Evolutionary conservation across 2,329 filamentous ascomycete species (phyloP), one percentile per base, ranked within the genome.

Genomic region (Aspergillus tamarii): DNA sequence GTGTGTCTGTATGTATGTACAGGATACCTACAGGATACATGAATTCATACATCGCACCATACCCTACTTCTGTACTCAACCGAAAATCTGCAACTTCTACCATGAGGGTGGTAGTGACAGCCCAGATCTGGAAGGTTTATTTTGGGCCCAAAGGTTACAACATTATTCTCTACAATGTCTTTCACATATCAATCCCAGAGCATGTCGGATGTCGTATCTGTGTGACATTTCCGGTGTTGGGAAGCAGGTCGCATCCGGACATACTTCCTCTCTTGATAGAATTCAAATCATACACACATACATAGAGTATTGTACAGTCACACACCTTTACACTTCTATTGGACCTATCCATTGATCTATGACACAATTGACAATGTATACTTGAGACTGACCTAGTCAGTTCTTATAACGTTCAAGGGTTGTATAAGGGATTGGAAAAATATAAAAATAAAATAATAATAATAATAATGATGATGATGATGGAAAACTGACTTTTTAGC

Each of bases 221-320:
- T 59, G 60, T 59, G 60, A 61, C 62, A 23, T 46, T 58, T 54
- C 46, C n/a, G 19, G 61, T 41, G 36, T 62, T 34, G 46, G 48
- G 56, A 14, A 28, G 30, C 28, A 36, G 26, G 11, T 28, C 23
- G 19, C n/a, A 19, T 53, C 28, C 41, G n/a, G 23, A 28, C 19
- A 61, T 56, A 43, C 16, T 28, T 26, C 43, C 34, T 39, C 59
- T 30, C 39, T 21, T 32, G 26, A 52, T n/a, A 19, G 46, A 32
- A 30, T 52, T 30, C 16, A 9, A 52, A 30, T 30, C 46, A 30
- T 52, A 52, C 46, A 30, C 32, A 34, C 48, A 11, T 32, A 21
- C 26, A 30, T 52, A 5, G 12, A 14, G 16, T 52, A 52, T 28
- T 32, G 48, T 30, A 52, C 45, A 16, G 43, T 21, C n/a, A 26